Percentiles rank a stretch among this genome's conserved stretches.
Conservation (phyloP, 2,329 filamentous ascomycete species). For the Colletotrichum sp. region DNA sequence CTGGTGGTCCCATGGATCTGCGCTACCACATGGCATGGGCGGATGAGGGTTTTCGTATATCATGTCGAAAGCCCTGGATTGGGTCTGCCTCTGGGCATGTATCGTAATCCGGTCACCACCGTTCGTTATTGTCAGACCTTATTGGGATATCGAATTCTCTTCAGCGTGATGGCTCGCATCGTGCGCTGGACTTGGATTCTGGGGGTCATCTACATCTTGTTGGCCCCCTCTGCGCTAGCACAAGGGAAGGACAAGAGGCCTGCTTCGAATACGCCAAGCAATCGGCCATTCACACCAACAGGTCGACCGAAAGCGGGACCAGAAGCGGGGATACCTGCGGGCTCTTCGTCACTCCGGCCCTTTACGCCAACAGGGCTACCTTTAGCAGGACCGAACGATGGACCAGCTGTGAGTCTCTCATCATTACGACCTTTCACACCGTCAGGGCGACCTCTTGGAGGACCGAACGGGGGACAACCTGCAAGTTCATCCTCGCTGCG, state of each 20-base stretch:
- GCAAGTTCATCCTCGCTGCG: neutral
- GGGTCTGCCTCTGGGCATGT: accelerated
- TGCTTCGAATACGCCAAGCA: neutral
- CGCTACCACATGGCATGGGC: neutral
- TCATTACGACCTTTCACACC: neutral
- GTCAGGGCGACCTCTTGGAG: neutral
- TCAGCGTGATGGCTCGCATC: neutral
- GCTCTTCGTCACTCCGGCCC: neutral
- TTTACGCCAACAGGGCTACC: neutral
- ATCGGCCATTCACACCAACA: neutral
- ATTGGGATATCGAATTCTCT: too few relatives aligned
- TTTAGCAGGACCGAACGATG: too few relatives aligned
- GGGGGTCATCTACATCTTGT: neutral
- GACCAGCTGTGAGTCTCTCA: too few relatives aligned
- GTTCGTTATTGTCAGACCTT: neutral
- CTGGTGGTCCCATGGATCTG: neutral
- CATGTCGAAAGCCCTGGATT: neutral
- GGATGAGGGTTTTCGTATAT: neutral
- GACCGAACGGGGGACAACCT: neutral
- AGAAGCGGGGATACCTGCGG: too few relatives aligned
- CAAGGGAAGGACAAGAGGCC: neutral
- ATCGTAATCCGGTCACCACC: neutral
- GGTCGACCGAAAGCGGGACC: neutral
- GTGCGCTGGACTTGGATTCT: neutral
- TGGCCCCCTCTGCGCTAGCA: neutral